Conservation (phyloP, 768 basidiomycete genomes). For the Kwoniella dendrophila region DNA sequence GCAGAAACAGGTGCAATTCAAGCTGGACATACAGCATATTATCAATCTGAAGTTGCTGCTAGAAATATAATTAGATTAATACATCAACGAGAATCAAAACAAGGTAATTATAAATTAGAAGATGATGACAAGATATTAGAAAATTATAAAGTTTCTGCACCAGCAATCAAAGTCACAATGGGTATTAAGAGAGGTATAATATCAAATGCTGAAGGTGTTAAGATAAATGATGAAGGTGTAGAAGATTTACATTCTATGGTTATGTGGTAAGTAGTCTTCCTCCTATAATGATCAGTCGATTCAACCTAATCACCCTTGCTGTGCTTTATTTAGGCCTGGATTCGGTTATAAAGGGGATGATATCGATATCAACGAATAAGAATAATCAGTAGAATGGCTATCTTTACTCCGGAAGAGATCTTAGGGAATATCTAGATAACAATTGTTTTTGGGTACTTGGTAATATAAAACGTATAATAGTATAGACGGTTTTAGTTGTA, state of each 20-base stretch:
- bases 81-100: conserved; percentile 25
- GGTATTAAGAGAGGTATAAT: conserved; percentile 45
- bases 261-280: conserved; percentile 40
- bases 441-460: too few relatives aligned
- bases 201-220: conserved; percentile 36
- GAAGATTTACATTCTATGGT: conserved; percentile 46
- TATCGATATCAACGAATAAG: conserved; percentile 12
- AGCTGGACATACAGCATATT: conserved; percentile 56
- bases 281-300: background rate
- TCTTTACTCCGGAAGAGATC: too few relatives aligned
- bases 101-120: conserved; percentile 10
- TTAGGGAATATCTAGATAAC: too few relatives aligned
- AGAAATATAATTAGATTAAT: conserved; percentile 50
- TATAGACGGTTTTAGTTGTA: background rate
- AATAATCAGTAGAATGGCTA: background rate
- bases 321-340: conserved; percentile 1
- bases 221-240: conserved; percentile 33
- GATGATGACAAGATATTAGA: conserved; percentile 32
- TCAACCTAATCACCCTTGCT: background rate
- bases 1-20: conserved; percentile 54
- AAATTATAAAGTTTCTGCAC: conserved; percentile 41
- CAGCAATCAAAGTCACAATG: conserved; percentile 52
- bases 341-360: conserved; percentile 7
- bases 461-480: background rate
- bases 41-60: conserved; percentile 53